Evolutionary conservation across 805 yeast species (phyloP).

Genomic region (Schwanniomyces occidentalis): DNA sequence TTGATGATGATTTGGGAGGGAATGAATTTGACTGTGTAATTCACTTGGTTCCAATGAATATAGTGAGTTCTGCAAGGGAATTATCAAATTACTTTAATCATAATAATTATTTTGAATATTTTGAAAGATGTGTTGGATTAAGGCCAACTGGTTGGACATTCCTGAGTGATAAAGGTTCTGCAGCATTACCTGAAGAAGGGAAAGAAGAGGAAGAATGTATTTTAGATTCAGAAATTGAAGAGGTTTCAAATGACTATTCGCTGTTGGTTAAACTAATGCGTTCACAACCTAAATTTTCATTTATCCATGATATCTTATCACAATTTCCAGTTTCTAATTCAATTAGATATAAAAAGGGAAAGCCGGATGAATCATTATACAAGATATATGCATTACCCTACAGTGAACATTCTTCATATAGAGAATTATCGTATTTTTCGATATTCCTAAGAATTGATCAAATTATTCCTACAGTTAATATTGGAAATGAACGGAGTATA

Average conservation of each 20-base stretch:
- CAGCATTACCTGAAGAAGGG: not conserved
- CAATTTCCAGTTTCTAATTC: constrained; percentile 18
- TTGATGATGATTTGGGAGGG: constrained; percentile 36
- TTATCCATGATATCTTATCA: constrained; percentile 30
- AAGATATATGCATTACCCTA: constrained; percentile 75
- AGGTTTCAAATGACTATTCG: too few species aligned
- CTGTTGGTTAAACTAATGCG: constrained; percentile 16
- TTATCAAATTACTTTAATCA: constrained; percentile 52
- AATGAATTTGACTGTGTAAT: constrained; percentile 49
- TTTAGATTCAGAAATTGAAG: too few species aligned
- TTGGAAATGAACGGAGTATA: constrained; percentile 24
- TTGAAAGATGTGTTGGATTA: constrained; percentile 66
- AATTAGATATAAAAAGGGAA: constrained; percentile 13
- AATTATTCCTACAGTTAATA: constrained; percentile 80
- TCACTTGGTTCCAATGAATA: constrained; percentile 72
- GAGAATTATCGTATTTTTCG: constrained; percentile 72
- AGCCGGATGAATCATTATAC: constrained; percentile 23
- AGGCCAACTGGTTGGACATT: constrained; percentile 93
- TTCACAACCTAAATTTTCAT: constrained; percentile 19
- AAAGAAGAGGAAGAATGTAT: not conserved
- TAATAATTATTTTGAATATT: constrained; percentile 43
- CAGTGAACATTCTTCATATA: constrained; percentile 89
- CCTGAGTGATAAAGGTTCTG: constrained; percentile 6
- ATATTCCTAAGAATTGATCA: constrained; percentile 47
- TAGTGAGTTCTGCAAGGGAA: constrained; percentile 45